phyloP scores from a whole-genome alignment of 305 asterid genomes.

The Fraxinus paxiana region DNA sequence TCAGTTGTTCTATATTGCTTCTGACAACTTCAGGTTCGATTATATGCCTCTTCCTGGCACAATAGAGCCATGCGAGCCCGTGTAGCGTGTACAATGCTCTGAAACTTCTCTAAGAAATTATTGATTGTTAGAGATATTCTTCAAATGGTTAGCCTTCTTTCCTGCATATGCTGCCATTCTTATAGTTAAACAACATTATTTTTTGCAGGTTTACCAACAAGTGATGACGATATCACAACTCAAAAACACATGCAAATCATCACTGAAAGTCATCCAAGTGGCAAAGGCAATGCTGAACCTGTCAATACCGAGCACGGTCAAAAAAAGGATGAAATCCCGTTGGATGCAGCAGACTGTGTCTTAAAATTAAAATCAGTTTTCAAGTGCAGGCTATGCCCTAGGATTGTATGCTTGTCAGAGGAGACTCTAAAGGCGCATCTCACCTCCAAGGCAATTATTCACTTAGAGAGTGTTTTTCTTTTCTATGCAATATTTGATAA shows the following conservation, averaged over 20 bases:
- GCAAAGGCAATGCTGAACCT: slow-evolving; percentile 30
- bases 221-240: slow-evolving; percentile 59
- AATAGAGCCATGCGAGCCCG: background rate
- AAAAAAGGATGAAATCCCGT: slow-evolving; percentile 31
- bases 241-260: slow-evolving; percentile 29
- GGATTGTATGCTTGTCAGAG: slow-evolving; percentile 84
- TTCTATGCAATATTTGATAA: background rate
- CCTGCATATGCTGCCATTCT: background rate
- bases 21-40: background rate
- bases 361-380: slow-evolving; percentile 78
- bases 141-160: slow-evolving; percentile 8
- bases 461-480: background rate
- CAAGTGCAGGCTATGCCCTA: slow-evolving; percentile 89
- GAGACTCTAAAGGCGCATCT: slow-evolving; percentile 76
- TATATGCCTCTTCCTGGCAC: background rate
- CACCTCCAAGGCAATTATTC: slow-evolving; percentile 62
- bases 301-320: slow-evolving; percentile 28
- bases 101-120: background rate
- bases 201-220: slow-evolving; percentile 60
- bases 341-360: slow-evolving; percentile 47
- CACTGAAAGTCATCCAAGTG: slow-evolving; percentile 31
- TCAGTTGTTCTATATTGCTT: background rate
- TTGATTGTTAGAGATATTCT: slow-evolving; percentile 1
- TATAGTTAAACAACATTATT: slow-evolving; percentile 11
- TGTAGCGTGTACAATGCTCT: background rate